phyloP scores from a whole-genome alignment of 2,329 filamentous ascomycete genomes.

The Aspergillus floridensis region DNA sequence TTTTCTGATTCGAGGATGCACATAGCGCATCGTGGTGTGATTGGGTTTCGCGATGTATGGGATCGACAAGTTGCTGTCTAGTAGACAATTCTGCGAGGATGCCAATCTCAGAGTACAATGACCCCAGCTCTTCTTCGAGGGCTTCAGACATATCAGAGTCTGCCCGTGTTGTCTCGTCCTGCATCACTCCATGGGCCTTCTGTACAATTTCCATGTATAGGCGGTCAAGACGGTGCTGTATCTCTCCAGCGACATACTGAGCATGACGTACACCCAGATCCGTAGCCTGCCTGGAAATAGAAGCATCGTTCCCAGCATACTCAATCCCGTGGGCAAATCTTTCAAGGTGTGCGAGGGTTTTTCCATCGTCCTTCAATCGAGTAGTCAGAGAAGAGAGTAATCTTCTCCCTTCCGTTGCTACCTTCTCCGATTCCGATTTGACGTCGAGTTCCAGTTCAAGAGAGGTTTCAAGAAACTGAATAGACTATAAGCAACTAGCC shows the following conservation, averaged over 20 bases:
- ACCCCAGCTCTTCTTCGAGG: constrained; percentile 38
- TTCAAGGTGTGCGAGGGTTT: constrained; percentile 31
- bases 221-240: constrained; percentile 40
- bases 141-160: constrained; percentile 22
- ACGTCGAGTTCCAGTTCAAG: constrained; percentile 34
- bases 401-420: constrained; percentile 31
- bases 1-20: constrained; percentile 30
- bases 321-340: constrained; percentile 28
- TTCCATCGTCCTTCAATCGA: constrained; percentile 40
- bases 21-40: constrained; percentile 31
- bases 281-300: constrained; percentile 26
- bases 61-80: constrained; percentile 42
- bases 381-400: constrained; percentile 33
- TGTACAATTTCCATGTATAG: constrained; percentile 36
- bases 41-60: constrained; percentile 37
- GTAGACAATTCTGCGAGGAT: constrained; percentile 43
- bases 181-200: not conserved
- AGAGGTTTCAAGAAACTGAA: constrained; percentile 35
- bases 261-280: constrained; percentile 32
- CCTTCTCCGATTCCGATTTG: constrained; percentile 30
- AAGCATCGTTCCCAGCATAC: constrained; percentile 28
- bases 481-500: constrained; percentile 8
- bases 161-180: not conserved
- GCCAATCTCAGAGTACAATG: constrained; percentile 41
- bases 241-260: constrained; percentile 35